These are phyloP conservation scores for Scleromitrula shiraiana DNA, from an alignment of 2,329 filamentous ascomycete species.

Conservation along the genomic window DNA sequence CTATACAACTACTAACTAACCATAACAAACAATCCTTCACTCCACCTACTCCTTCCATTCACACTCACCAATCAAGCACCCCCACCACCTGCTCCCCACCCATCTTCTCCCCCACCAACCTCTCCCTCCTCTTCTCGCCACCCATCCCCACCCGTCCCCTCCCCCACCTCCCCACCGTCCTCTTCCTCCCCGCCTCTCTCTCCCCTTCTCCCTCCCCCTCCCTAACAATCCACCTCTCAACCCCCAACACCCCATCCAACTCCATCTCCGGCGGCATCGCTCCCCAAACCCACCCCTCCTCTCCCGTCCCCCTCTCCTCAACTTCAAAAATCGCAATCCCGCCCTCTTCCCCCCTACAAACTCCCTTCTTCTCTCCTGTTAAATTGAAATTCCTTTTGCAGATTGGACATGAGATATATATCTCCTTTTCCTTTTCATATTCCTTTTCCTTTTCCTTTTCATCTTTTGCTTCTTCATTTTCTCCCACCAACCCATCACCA, in stretches of 20 bases:
- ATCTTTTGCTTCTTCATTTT: too few relatives aligned
- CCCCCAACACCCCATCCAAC: conserved; percentile 71
- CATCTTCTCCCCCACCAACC: neutral
- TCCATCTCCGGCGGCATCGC: conserved; percentile 74
- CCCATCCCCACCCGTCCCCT: conserved; percentile 2
- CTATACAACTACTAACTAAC: too few relatives aligned
- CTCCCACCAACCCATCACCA: conserved; percentile 72
- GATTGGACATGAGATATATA: conserved; percentile 82
- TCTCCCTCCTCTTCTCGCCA: neutral
- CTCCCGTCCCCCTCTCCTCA: conserved; percentile 66
- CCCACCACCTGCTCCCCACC: too few relatives aligned
- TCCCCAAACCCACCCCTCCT: conserved; percentile 71
- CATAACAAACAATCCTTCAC: too few relatives aligned
- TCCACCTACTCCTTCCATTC: too few relatives aligned
- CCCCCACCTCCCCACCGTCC: neutral
- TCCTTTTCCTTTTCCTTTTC: conserved; percentile 9
- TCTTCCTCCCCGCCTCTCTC: conserved; percentile 18
- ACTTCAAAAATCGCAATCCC: conserved; percentile 77
- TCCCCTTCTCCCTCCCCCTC: conserved; percentile 60
- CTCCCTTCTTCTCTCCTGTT: conserved; percentile 53
- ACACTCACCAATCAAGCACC: conserved; percentile 8
- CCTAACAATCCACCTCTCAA: conserved; percentile 68
- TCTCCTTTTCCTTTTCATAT: conserved; percentile 12
- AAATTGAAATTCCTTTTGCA: conserved; percentile 89
- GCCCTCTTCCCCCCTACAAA: conserved; percentile 63